Evolutionary conservation across 2,329 filamentous ascomycete genomes (phyloP).

Genomic region (Huntiella bhutanensis): DNA sequence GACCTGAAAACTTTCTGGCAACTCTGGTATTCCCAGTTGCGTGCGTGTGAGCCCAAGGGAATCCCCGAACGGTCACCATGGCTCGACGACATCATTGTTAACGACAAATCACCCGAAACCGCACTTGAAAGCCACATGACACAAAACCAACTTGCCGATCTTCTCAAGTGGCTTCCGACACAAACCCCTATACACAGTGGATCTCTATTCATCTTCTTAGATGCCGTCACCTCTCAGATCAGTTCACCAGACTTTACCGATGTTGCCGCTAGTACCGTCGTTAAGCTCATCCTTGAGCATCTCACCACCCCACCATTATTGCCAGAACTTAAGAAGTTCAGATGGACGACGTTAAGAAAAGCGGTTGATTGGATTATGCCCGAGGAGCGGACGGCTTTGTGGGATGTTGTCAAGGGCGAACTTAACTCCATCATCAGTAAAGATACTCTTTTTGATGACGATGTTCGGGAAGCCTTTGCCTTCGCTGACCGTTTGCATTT

Average conservation of each 20-base stretch:
- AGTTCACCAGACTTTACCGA: conserved; percentile 25
- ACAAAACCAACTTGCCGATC: conserved; percentile 23
- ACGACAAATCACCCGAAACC: conserved; percentile 7
- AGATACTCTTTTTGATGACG: conserved; percentile 17
- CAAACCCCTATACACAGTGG: conserved; percentile 17
- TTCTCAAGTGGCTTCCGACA: conserved; percentile 25
- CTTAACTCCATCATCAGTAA: conserved; percentile 19
- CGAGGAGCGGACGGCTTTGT: conserved; percentile 18
- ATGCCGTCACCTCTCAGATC: conserved; percentile 25
- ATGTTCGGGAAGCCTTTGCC: conserved; percentile 24
- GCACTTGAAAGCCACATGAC: conserved; percentile 26
- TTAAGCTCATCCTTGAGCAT: conserved; percentile 18
- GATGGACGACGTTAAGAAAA: conserved; percentile 23
- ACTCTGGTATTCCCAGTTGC: conserved; percentile 27
- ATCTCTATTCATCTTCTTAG: conserved; percentile 24
- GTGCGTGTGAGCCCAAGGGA: conserved; percentile 18
- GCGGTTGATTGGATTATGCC: conserved; percentile 20
- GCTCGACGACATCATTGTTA: conserved; percentile 13
- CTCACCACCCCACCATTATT: conserved; percentile 16
- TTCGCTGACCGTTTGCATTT: conserved; percentile 23
- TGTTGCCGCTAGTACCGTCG: conserved; percentile 21
- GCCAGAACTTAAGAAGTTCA: conserved; percentile 19
- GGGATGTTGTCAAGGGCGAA: conserved; percentile 18
- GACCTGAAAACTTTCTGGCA: conserved; percentile 28
- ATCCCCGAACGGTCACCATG: conserved; percentile 18